Evolutionary conservation across 495 filamentous ascomycete species (phyloP), one percentile per base, ranked within the genome.

Genomic region (Mytilinidion resinicola): DNA sequence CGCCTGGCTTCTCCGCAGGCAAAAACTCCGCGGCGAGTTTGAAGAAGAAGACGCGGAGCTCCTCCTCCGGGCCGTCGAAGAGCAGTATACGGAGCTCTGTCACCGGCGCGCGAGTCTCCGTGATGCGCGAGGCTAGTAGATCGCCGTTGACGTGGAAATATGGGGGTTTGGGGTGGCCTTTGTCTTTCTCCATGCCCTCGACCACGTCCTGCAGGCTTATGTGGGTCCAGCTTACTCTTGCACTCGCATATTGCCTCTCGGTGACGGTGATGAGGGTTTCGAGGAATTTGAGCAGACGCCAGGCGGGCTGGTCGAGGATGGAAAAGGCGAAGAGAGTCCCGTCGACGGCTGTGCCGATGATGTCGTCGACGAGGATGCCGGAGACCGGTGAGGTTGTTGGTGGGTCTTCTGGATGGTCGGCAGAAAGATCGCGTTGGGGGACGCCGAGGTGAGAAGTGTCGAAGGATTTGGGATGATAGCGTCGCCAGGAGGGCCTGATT

Each of bases 391-490:
- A 14, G 53, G 10, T 20, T 9, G 46, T 14, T 4, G 38, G 17
- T 15, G 9, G 33, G 35, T 47, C 4, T 17, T 36, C 2, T n/a
- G 9, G 17, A 10, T 11, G 10, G 21, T 25, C n/a, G 20, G 14
- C 17, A 20, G 10, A 4, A 12, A 3, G 1, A 4, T 3, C 46
- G 46, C 11, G n/a, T 20, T 11, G 14, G 14, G 11, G 12, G 46
- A 8, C n/a, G 21, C 9, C 9, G 64, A 91, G 88, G 51, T 88
- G 85, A 17, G 86, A 89, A 41, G 78, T 80, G 75, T 92, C 89
- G 64, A 89, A 80, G 51, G 83, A 87, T 30, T 87, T 80, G 56
- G 83, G 82, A 63, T 91, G 81, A 3, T 81, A 82, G 57, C 85
- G 79, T 25, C 66, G 63, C 72, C 72, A 74, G 1, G 59, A 61